Base-by-base conservation (phyloP, 106 monocot genomes). In the Platanthera zijinensis region DNA sequence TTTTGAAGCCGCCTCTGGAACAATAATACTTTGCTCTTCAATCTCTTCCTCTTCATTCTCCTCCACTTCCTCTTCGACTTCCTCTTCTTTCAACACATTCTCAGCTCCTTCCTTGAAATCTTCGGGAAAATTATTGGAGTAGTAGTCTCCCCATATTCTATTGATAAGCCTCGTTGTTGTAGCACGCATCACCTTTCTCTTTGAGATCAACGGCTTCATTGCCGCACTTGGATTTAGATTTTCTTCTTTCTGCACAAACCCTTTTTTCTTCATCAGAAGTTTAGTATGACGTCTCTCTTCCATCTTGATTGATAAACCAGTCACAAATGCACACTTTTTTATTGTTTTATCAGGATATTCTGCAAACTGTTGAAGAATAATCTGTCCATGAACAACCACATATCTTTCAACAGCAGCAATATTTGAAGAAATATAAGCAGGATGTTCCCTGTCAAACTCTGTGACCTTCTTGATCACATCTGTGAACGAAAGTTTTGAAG, bases 351-450 rank as follows among this genome's bases (percentile, higher is more conserved):
- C 97, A 56, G 97, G 97, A 74, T 86, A 97, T 50, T 94, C 97
- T 66, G 91, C 83, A 89, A 97, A 97, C 50, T 91, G 94, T 73
- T 97, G 97, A 57, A 97, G 88, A 61, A 97, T 94, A 62, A 97
- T 97, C 76, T 97, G 97, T 45, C 97, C 97, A 78, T 97, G 97
- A 39, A 97, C 97, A 30, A 94, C 94, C 72, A 94, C 83, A 63
- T 91, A 94, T 78, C 89, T 84, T 75, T 97, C 97, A 25, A 97
- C 91, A 6, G 82, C 72, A 72, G 74, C 82, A 71, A 89, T 47
- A 75, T 90, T 91, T 52, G 97, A 88, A 25, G 97, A 97, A 81
- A 94, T 90, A 81, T 83, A 85, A 73, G 88, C 84, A 72, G 91
- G 91, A 75, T 92, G 77, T 18, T 53, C 50, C 71, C 89, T 89